A percentile compares a stretch with the other conserved stretches of the same genome.
Evolutionary conservation across 768 basidiomycete genomes (phyloP).

Genomic region (Boletellus sp.): DNA sequence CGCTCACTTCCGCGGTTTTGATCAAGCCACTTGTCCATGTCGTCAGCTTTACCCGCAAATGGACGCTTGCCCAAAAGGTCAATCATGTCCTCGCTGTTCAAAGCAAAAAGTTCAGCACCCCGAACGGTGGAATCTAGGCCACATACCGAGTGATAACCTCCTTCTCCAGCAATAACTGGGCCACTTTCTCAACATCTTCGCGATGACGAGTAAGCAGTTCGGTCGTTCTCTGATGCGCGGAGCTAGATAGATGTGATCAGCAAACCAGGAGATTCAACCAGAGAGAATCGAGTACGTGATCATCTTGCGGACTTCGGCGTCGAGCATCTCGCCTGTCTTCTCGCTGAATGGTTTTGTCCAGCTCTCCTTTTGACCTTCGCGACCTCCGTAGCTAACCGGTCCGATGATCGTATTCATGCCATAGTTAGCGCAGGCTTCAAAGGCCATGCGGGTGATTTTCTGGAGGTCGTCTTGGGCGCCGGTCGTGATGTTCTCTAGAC

Average conservation of each 20-base stretch:
- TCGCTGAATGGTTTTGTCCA: constrained; percentile 99
- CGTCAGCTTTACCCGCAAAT: constrained; percentile 72
- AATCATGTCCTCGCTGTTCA: constrained; percentile 80
- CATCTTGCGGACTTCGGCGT: constrained; percentile 92
- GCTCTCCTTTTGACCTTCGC: constrained; percentile 74
- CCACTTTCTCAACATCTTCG: constrained; percentile 91
- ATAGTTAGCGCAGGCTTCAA: constrained; percentile 92
- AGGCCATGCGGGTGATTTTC: constrained; percentile 98
- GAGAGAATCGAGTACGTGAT: constrained; percentile 55
- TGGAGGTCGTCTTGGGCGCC: constrained; percentile 98
- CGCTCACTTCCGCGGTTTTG: constrained; percentile 59
- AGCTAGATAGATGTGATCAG: constrained; percentile 34
- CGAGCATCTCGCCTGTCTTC: constrained; percentile 92
- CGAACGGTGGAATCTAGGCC: not conserved
- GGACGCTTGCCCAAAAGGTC: constrained; percentile 77
- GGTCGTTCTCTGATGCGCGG: constrained; percentile 80
- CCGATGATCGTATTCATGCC: constrained; percentile 96
- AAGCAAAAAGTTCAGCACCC: constrained; percentile 1
- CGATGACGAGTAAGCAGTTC: constrained; percentile 76
- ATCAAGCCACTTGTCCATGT: constrained; percentile 98
- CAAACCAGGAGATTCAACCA: not conserved
- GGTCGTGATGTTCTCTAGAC: constrained; percentile 85
- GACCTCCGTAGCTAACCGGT: constrained; percentile 94
- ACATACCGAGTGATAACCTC: constrained; percentile 90
- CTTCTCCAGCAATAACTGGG: constrained; percentile 84